phyloP scores from a whole-genome alignment of 2,329 filamentous ascomycete species.

The Trichoderma koningii region DNA sequence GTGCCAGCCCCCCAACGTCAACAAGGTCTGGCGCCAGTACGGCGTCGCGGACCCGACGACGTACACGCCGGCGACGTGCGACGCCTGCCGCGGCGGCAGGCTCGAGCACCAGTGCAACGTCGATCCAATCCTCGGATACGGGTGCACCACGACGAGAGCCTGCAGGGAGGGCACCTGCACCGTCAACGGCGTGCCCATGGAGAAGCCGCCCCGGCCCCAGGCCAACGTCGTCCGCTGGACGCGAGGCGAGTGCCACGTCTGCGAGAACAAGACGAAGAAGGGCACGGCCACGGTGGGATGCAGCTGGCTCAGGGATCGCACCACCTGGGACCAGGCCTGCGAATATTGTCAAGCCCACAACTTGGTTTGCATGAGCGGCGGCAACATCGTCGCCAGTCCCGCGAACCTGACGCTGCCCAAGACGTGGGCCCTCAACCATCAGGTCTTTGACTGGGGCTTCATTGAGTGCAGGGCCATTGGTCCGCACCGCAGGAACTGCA shows the following conservation, averaged over 20 bases:
- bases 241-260: slow-evolving; percentile 34
- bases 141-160: slow-evolving; percentile 26
- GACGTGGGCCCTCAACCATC: slow-evolving; percentile 26
- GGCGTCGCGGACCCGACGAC: slow-evolving; percentile 26
- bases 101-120: slow-evolving; percentile 31
- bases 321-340: slow-evolving; percentile 33
- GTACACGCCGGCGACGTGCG: slow-evolving; percentile 28
- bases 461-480: slow-evolving; percentile 28
- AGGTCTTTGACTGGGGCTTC: slow-evolving; percentile 29
- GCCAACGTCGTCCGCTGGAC: slow-evolving; percentile 32
- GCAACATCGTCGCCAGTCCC: slow-evolving; percentile 27
- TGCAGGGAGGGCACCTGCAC: slow-evolving; percentile 28
- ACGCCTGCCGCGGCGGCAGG: slow-evolving; percentile 25
- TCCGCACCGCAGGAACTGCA: slow-evolving; percentile 30
- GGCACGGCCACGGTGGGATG: slow-evolving; percentile 25
- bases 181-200: slow-evolving; percentile 24
- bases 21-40: slow-evolving; percentile 28
- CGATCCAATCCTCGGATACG: slow-evolving; percentile 31
- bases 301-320: slow-evolving; percentile 33
- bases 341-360: slow-evolving; percentile 29
- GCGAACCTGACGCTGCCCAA: slow-evolving; percentile 19
- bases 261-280: slow-evolving; percentile 28
- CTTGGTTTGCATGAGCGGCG: slow-evolving; percentile 31
- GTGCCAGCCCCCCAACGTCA: slow-evolving; percentile 26
- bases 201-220: slow-evolving; percentile 29